These are phyloP conservation scores for Striga hermonthica DNA, from an alignment of 305 asterid genomes.

Conservation along the genomic window DNA sequence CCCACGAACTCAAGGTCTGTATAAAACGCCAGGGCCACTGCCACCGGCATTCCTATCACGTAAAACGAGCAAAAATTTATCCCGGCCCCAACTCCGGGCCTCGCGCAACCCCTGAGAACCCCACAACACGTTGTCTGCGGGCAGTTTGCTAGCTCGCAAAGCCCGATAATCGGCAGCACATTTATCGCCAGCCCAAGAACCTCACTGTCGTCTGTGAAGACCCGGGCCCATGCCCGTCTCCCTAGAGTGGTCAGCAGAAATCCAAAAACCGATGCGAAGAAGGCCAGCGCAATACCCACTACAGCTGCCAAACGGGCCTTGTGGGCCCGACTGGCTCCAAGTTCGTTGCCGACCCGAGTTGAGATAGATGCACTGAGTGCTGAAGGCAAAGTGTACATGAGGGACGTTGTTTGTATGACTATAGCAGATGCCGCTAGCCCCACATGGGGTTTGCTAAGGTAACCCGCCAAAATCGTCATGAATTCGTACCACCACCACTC, in stretches of 20 bases:
- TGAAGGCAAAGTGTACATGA: conserved; percentile 86
- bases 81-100: conserved; percentile 70
- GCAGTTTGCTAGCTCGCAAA: conserved; percentile 87
- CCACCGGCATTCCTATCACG: conserved; percentile 82
- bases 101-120: conserved; percentile 81
- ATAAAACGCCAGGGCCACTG: conserved; percentile 58
- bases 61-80: conserved; percentile 81
- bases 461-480: conserved; percentile 82
- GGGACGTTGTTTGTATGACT: conserved; percentile 87
- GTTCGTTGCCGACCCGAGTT: conserved; percentile 77
- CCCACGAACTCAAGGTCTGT: conserved; percentile 69
- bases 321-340: conserved; percentile 76
- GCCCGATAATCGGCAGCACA: conserved; percentile 70
- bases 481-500: conserved; percentile 98
- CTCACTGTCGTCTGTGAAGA: conserved; percentile 63
- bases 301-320: conserved; percentile 65
- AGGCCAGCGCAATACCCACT: conserved; percentile 62
- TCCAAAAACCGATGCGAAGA: conserved; percentile 57
- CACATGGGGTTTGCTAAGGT: conserved; percentile 68
- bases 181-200: conserved; percentile 61
- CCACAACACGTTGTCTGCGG: conserved; percentile 92
- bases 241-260: conserved; percentile 64
- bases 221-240: conserved; percentile 63
- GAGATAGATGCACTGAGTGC: conserved; percentile 77
- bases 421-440: conserved; percentile 83